These are phyloP conservation scores for Alloteropsis semialata DNA, from an alignment of 176 grass and related monocot genomes.

Conservation along the genomic window DNA sequence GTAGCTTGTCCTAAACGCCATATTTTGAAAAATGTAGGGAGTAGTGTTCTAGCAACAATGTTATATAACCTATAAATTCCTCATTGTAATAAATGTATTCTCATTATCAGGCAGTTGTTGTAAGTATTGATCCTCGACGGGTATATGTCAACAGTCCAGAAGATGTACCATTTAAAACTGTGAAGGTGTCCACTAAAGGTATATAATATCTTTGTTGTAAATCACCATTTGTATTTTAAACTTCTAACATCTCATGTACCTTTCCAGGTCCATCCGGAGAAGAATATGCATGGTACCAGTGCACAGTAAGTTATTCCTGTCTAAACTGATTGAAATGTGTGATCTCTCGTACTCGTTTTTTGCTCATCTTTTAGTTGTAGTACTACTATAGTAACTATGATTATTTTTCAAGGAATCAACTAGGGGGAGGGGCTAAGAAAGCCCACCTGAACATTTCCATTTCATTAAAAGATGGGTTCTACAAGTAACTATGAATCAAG, in stretches of 20 bases:
- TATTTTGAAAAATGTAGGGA: too few species aligned
- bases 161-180: conserved; percentile 79
- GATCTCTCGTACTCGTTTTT: background rate
- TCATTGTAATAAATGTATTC: conserved; percentile 11
- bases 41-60: background rate
- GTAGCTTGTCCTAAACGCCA: too few species aligned
- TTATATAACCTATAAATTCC: conserved; percentile 1
- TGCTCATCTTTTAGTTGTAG: background rate
- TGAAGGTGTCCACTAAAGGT: conserved; percentile 78
- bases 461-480: background rate
- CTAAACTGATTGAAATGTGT: background rate
- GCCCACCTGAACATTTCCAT: background rate
- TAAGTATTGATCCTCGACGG: conserved; percentile 94
- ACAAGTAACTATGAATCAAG: background rate
- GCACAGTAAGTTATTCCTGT: conserved; percentile 61
- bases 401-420: background rate
- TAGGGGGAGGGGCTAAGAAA: background rate
- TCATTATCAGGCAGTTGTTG: conserved; percentile 83
- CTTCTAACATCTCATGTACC: conserved; percentile 25
- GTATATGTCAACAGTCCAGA: conserved; percentile 76
- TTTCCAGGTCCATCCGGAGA: conserved; percentile 78
- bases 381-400: background rate
- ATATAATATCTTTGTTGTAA: conserved; percentile 21
- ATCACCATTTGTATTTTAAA: conserved; percentile 19
- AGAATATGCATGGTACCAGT: conserved; percentile 99